Evolutionary conservation across 805 yeast species (phyloP).

Genomic region (Candida patagonica): DNA sequence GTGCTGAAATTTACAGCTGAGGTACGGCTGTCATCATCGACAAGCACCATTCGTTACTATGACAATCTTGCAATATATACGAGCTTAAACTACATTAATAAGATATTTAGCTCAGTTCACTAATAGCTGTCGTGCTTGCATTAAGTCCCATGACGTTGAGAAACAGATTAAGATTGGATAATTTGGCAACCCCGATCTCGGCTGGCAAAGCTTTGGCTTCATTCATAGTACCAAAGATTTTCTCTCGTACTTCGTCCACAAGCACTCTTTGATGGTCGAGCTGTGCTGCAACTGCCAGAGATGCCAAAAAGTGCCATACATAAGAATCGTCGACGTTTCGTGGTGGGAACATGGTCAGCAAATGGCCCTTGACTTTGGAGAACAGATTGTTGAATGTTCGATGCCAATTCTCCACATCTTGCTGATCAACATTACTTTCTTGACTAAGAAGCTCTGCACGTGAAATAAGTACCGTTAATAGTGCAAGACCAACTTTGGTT

Average conservation of each 20-base stretch:
- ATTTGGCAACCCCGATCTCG: constrained; percentile 47
- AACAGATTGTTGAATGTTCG: constrained; percentile 74
- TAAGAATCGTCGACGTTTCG: constrained; percentile 57
- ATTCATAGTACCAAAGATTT: constrained; percentile 79
- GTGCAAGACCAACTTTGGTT: constrained; percentile 74
- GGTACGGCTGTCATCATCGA: neutral
- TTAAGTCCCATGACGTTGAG: constrained; percentile 93
- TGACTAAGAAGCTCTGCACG: constrained; percentile 89
- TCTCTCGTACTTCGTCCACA: constrained; percentile 89
- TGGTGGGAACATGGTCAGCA: constrained; percentile 76
- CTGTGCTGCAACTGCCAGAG: constrained; percentile 84
- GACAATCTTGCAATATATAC: constrained; percentile 1
- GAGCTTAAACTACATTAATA: no score
- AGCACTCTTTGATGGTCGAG: constrained; percentile 81
- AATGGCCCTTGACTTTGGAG: constrained; percentile 66
- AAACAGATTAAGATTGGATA: constrained; percentile 79
- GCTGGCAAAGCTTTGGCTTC: constrained; percentile 52
- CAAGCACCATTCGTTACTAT: no score
- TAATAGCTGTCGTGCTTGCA: constrained; percentile 82
- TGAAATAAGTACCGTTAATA: constrained; percentile 82
- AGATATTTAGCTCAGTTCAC: constrained; percentile 41
- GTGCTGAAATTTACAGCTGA: neutral
- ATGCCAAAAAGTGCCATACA: constrained; percentile 95
- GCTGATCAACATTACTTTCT: constrained; percentile 44
- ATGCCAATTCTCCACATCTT: constrained; percentile 61